phyloP scores from a whole-genome alignment of 2,329 filamentous ascomycete genomes.

The Magnaporthales sp. region DNA sequence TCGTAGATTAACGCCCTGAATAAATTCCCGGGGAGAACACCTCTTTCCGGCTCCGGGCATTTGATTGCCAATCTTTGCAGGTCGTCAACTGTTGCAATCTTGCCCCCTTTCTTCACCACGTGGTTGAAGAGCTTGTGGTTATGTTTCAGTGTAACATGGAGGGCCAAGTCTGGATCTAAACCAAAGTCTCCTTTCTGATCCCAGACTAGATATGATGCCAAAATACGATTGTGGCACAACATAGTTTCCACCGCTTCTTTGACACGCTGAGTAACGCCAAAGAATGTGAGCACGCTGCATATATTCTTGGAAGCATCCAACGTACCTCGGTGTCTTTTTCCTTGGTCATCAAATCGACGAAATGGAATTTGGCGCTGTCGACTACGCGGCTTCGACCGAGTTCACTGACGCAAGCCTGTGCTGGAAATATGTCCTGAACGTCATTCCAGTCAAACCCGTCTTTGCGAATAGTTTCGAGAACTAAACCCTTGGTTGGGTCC shows the following conservation, averaged over 20 bases:
- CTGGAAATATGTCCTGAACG: constrained; percentile 8
- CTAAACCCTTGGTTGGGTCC: constrained; percentile 5
- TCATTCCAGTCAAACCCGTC: constrained; percentile 7
- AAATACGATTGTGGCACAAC: constrained; percentile 7
- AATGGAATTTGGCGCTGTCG: constrained; percentile 9
- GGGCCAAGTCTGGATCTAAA: constrained; percentile 1
- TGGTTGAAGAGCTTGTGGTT: constrained; percentile 7
- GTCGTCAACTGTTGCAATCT: constrained; percentile 4
- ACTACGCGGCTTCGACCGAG: constrained; percentile 6
- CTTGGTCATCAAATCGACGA: constrained; percentile 4
- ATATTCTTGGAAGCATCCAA: not conserved
- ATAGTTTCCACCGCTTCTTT: constrained; percentile 7
- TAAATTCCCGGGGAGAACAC: constrained; percentile 5
- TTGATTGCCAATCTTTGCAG: not conserved
- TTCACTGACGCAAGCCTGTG: constrained; percentile 6
- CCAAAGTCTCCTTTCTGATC: not conserved
- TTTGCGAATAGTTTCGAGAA: constrained; percentile 4
- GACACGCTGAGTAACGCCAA: not conserved
- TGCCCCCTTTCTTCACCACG: constrained; percentile 5
- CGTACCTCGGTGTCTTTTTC: constrained; percentile 1
- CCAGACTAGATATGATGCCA: constrained; percentile 9
- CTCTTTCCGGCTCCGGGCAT: constrained; percentile 6
- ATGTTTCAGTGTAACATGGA: constrained; percentile 8
- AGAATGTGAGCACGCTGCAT: not conserved
- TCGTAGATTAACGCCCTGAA: constrained; percentile 5